Percentiles rank a stretch among this genome's conserved stretches.
These are phyloP conservation scores for Aspergillus flavus DNA, from an alignment of 2,329 filamentous ascomycete species.

Conservation along the genomic window DNA sequence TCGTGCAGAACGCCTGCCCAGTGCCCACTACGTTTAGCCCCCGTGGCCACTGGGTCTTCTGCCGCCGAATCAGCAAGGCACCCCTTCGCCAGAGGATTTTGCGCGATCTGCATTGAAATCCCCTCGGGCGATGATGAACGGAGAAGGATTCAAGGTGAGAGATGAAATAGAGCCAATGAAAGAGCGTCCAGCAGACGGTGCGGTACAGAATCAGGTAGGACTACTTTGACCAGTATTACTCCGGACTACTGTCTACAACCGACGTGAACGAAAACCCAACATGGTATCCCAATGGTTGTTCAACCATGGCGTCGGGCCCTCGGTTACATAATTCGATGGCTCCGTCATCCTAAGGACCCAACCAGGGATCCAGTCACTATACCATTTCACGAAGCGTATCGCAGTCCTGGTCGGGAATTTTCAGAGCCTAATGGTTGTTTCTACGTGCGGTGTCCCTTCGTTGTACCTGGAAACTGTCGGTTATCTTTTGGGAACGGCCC, in stretches of 20 bases:
- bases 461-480: slow-evolving; percentile 10
- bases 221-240: neutral
- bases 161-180: neutral
- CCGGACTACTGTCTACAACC: neutral
- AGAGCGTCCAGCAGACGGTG: neutral
- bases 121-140: neutral
- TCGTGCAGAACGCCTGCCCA: slow-evolving; percentile 8
- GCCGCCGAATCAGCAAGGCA: slow-evolving; percentile 6
- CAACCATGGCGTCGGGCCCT: neutral
- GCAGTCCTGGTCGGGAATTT: neutral
- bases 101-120: neutral
- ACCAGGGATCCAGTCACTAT: neutral
- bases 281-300: neutral
- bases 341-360: neutral
- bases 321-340: slow-evolving; percentile 1
- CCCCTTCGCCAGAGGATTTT: neutral
- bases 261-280: neutral
- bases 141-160: neutral
- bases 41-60: neutral
- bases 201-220: neutral
- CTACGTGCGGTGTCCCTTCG: slow-evolving; percentile 6
- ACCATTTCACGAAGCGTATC: neutral
- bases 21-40: neutral
- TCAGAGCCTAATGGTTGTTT: neutral
- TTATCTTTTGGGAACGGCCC: slow-evolving; percentile 9